Evolutionary conservation across 2,329 filamentous ascomycete genomes (phyloP).

Genomic region (Coniella vitis): DNA sequence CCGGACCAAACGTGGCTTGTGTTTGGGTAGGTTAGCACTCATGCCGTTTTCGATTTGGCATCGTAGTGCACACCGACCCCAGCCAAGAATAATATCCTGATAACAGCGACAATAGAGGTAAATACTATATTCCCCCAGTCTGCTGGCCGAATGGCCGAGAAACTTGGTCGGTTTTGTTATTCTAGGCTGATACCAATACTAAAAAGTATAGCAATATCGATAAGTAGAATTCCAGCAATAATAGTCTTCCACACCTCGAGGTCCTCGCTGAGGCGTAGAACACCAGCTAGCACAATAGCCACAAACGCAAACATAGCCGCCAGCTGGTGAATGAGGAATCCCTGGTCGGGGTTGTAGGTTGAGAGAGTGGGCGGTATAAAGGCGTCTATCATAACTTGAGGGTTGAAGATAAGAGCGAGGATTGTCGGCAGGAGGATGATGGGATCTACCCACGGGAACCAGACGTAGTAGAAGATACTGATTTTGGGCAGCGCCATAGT

Average conservation of each 20-base stretch:
- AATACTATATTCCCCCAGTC: constrained; percentile 19
- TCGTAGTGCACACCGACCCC: constrained; percentile 12
- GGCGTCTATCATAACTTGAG: constrained; percentile 17
- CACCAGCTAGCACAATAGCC: constrained; percentile 13
- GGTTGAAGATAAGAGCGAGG: constrained; percentile 15
- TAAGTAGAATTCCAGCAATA: constrained; percentile 14
- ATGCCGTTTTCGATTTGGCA: background rate
- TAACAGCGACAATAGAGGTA: constrained; percentile 15
- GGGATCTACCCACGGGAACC: constrained; percentile 21
- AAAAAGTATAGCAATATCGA: constrained; percentile 18
- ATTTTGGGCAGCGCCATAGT: constrained; percentile 9
- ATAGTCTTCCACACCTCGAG: constrained; percentile 21
- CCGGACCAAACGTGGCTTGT: too few species aligned
- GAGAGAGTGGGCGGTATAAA: constrained; percentile 17
- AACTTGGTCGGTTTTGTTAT: constrained; percentile 13
- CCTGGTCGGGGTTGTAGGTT: constrained; percentile 17
- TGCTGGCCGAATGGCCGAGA: constrained; percentile 12
- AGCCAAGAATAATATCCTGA: constrained; percentile 18
- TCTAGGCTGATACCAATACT: constrained; percentile 18
- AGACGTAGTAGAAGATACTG: constrained; percentile 20
- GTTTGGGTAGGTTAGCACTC: too few species aligned
- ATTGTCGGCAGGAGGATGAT: constrained; percentile 15
- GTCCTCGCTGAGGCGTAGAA: constrained; percentile 16
- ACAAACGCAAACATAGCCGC: constrained; percentile 18
- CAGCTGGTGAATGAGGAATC: constrained; percentile 21